Base-by-base conservation (phyloP, 306 rosid genomes). In the Rubus parviflorus region DNA sequence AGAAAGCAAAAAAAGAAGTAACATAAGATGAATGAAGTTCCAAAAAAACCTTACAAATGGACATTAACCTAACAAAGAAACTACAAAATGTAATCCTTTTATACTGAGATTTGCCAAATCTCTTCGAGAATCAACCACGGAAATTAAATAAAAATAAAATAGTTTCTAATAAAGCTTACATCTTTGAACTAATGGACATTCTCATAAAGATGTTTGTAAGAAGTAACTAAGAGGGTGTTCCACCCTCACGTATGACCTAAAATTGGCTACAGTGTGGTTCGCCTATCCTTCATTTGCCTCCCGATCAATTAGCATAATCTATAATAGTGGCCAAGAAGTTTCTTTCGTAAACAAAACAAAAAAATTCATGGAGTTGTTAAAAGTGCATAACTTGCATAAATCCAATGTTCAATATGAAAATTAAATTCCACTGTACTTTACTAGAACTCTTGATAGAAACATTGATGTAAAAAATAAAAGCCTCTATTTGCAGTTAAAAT, bases 351-450 rank as follows among this genome's bases (percentile, higher is more conserved):
- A 30, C 2, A 30, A 30, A 30, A 30, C 35, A 30, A 30, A 30
- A 15, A 42, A 54, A 16, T 17, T 22, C 71, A 57, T 40, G 12
- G 56, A 76, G 42, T 64, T 14, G 5, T 65, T 16, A 66, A 30
- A 66, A 67, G 38, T 42, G 51, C 17, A 46, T 16, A 54, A 43
- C n/a, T 54, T n/a, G n/a, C 64, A 65, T 17, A 38, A 65, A 75
- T 4, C 57, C 41, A 76, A 41, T 41, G 30, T 41, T 23, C 23
- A 14, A 54, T 37, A 3, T 47, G 41, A 30, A 67, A 68, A 4
- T 37, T 30, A 7, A 1, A 62, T 61, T 72, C 25, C 37, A 45
- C 9, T 10, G 22, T 46, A 42, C 19, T 23, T n/a, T 54, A 22
- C 38, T 62, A 40, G 35, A 61, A 43, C 73, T 1, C 37, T 49